Evolutionary conservation across 345 rosid genomes (phyloP).

Genomic region (Gossypioides kirkii): DNA sequence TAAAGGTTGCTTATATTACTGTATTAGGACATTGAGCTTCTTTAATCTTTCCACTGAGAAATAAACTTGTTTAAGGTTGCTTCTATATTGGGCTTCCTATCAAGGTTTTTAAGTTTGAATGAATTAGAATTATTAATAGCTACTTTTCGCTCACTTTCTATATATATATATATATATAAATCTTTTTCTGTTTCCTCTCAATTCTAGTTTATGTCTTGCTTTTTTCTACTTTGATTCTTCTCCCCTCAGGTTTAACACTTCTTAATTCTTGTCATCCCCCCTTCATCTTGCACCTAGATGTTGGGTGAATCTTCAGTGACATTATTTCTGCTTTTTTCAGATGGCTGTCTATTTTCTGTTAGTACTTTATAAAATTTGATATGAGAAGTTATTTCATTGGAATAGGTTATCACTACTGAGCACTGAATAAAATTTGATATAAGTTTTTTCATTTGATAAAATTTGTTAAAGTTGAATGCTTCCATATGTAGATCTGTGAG

Average conservation of each 20-base stretch:
- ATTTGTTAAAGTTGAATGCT: constrained; percentile 2
- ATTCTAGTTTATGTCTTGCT: not conserved
- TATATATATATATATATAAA: too few relatives aligned
- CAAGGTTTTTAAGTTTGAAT: not conserved
- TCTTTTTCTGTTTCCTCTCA: not conserved
- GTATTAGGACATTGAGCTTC: not conserved
- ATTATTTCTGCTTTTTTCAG: not conserved
- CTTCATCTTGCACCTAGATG: not conserved
- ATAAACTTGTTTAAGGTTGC: not conserved
- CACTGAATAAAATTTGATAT: too few relatives aligned
- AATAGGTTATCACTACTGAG: not conserved
- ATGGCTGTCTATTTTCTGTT: not conserved
- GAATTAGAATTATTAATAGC: not conserved
- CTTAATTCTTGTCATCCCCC: not conserved
- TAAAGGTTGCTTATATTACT: not conserved
- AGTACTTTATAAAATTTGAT: not conserved
- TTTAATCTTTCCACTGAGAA: not conserved
- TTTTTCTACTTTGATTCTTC: not conserved
- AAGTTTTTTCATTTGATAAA: too few relatives aligned
- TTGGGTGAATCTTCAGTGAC: not conserved
- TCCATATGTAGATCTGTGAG: not conserved
- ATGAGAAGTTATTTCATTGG: not conserved
- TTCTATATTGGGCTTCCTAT: not conserved
- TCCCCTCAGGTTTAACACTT: not conserved
- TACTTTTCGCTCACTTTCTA: not conserved